phyloP scores from a whole-genome alignment of 768 basidiomycete species.

The Trametes meyenii region DNA sequence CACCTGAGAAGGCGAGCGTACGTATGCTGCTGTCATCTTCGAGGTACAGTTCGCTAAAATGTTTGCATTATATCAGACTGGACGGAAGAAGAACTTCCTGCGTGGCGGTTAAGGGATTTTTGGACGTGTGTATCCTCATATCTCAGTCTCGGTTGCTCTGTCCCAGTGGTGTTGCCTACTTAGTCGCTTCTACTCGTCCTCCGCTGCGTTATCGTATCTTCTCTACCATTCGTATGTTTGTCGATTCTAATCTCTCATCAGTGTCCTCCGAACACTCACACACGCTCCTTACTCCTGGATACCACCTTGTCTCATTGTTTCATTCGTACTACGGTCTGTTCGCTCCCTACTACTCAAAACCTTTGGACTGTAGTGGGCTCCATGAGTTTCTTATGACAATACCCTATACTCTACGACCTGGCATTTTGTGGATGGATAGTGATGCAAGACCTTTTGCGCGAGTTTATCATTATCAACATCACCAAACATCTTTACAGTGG shows the following conservation, averaged over 20 bases:
- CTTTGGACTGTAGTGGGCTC: conserved; percentile 30
- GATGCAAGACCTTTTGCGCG: conserved; percentile 4
- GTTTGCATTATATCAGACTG: conserved; percentile 41
- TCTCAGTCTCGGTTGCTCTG: conserved; percentile 38
- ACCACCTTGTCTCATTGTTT: conserved; percentile 31
- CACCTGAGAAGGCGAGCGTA: conserved; percentile 90
- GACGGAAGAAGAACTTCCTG: conserved; percentile 78
- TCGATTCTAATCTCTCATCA: conserved; percentile 25
- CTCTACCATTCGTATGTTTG: conserved; percentile 33
- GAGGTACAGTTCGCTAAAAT: conserved; percentile 2
- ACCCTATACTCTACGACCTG: conserved; percentile 29
- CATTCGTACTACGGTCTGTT: conserved; percentile 29
- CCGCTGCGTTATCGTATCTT: conserved; percentile 46
- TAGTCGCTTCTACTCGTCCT: conserved; percentile 33
- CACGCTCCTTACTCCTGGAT: conserved; percentile 38
- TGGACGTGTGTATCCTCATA: conserved; percentile 36
- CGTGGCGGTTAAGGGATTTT: conserved; percentile 54
- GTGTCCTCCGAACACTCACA: conserved; percentile 51
- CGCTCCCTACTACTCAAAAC: conserved; percentile 28
- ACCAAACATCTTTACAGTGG: conserved; percentile 28
- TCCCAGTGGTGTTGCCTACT: conserved; percentile 34
- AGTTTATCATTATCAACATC: conserved; percentile 32
- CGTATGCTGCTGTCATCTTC: conserved; percentile 36
- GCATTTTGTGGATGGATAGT: conserved; percentile 4
- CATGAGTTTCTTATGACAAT: conserved; percentile 32